Percentiles rank a stretch among this genome's conserved stretches.
Evolutionary conservation across 495 filamentous ascomycete species (phyloP).

Genomic region (Aspergillus bertholletiae): DNA sequence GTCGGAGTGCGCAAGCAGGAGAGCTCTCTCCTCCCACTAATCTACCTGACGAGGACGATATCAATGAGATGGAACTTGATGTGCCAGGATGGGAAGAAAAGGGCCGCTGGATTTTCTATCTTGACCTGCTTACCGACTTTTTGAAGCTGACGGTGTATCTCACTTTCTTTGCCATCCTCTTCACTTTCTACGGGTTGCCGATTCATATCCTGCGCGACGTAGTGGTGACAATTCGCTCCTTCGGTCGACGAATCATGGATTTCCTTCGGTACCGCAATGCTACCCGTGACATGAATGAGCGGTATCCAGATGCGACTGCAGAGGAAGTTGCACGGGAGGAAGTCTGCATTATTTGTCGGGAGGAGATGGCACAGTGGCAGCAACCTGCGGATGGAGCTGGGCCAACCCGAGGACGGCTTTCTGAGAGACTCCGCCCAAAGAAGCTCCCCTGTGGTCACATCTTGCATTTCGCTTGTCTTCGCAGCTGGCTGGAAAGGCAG

Average conservation of each 20-base stretch:
- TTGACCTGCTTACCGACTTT: conserved; percentile 88
- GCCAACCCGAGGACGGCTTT: conserved; percentile 42
- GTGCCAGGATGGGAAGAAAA: conserved; percentile 97
- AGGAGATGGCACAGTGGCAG: conserved; percentile 82
- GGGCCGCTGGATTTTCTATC: conserved; percentile 84
- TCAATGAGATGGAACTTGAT: conserved; percentile 91
- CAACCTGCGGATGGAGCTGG: conserved; percentile 29
- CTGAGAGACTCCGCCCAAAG: conserved; percentile 85
- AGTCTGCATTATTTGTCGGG: conserved; percentile 96
- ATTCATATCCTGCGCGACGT: conserved; percentile 96
- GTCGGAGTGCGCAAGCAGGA: conserved; percentile 36
- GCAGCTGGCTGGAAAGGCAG: conserved; percentile 97
- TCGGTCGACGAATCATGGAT: conserved; percentile 80
- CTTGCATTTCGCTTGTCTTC: conserved; percentile 87
- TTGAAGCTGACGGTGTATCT: conserved; percentile 85
- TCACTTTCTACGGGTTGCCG: conserved; percentile 89
- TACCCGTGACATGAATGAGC: conserved; percentile 83
- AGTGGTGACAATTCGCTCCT: conserved; percentile 87
- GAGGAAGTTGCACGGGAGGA: conserved; percentile 84
- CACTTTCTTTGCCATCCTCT: conserved; percentile 87
- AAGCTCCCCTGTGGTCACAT: conserved; percentile 96
- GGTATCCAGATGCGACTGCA: conserved; percentile 86
- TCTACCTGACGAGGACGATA: conserved; percentile 65
- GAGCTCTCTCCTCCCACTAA: conserved; percentile 25
- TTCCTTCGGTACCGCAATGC: conserved; percentile 87